Base-by-base conservation (phyloP, 1,284 basidiomycete species). In the Leccinum huronense region DNA sequence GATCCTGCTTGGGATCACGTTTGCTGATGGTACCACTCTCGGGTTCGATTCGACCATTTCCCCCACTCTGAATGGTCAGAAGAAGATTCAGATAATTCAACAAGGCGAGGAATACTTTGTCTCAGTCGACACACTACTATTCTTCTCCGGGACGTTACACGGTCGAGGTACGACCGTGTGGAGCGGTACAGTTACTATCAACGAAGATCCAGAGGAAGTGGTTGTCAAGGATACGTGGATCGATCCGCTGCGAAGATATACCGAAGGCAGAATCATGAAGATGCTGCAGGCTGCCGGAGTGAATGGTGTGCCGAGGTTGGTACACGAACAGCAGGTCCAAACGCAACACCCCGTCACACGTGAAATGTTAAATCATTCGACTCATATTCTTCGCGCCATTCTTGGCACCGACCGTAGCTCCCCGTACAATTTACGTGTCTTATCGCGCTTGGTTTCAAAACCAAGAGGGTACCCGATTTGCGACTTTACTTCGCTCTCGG, bases 401-500 rank as follows among this genome's bases (percentile, higher is more conserved):
- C 42, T 45, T 45, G 42, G 16, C 48, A 23, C 48, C 3, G 19
- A 51, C 19, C 5, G 5, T 51, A 51, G n/a, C 19, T 23, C 19
- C 48, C n/a, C 19, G n/a, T 54, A 54, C 14, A 54, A 30, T 16
- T 30, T 54, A 30, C 51, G 4, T 14, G 33, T 66, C 11, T 6
- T 67, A 4, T 58, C 54, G 1, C 30, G 10, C 3, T 36, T 67
- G 1, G 57, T 66, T 10, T 61, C 60, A 14, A 27, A 59, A 54
- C 64, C 36, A 8, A 57, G 33, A 11, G 60, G 66, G 0, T 53
- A 53, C 16, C 61, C n/a, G 1, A 59, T 67, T 11, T 58, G n/a
- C 9, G 23, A 65, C 2, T 65, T 66, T 9, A 27, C 45, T 27
- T 63, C 42, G 1, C 57, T 61, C 1, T 0, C 45, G 1, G 38